phyloP scores from a whole-genome alignment of 2,329 filamentous ascomycete genomes.

The Ophiostoma ips region DNA sequence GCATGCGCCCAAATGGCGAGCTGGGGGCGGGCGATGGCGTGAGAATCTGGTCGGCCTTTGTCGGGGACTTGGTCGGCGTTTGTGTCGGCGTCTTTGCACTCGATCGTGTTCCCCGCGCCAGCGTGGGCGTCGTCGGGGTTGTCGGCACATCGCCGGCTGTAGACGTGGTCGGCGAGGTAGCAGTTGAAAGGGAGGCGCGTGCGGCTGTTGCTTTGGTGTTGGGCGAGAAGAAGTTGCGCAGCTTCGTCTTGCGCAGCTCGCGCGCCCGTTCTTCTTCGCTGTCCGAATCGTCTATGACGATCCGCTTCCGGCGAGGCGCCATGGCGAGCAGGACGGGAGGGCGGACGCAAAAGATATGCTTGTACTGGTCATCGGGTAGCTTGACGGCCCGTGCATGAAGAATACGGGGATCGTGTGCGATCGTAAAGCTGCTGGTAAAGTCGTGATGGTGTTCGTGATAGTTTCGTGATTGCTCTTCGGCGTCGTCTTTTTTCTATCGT shows the following conservation, averaged over 20 bases:
- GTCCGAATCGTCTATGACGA: conserved; percentile 37
- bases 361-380: neutral
- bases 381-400: neutral
- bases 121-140: conserved; percentile 24
- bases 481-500: conserved; percentile 1
- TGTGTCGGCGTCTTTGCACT: conserved; percentile 4
- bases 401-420: too few species aligned
- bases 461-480: neutral
- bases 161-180: conserved; percentile 13
- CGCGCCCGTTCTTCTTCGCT: conserved; percentile 31
- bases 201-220: conserved; percentile 23
- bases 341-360: neutral
- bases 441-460: neutral
- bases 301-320: conserved; percentile 46
- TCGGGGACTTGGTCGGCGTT: conserved; percentile 6
- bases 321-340: conserved; percentile 22
- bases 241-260: conserved; percentile 27
- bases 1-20: conserved; percentile 5
- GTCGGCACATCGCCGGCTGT: conserved; percentile 10
- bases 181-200: conserved; percentile 17
- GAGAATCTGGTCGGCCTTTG: conserved; percentile 13
- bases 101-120: conserved; percentile 25
- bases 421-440: neutral
- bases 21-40: conserved; percentile 1
- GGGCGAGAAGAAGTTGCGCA: conserved; percentile 41